A percentile compares a stretch with the other conserved stretches of the same genome.
Evolutionary conservation across 2,329 filamentous ascomycete species (phyloP).

Genomic region (Sclerotinia nivalis): DNA sequence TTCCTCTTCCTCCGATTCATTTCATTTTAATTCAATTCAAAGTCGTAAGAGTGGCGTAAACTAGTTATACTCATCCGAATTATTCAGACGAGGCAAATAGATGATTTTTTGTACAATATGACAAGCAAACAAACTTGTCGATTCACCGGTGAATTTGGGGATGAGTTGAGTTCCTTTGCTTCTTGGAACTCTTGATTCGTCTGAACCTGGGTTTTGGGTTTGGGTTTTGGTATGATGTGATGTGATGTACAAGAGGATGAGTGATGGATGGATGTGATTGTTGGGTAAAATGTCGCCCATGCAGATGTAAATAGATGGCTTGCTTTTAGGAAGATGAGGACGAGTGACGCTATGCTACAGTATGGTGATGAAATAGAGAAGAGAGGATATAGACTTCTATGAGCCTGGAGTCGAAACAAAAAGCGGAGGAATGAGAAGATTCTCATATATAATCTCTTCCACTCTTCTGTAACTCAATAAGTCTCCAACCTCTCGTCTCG

Average conservation of each 20-base stretch:
- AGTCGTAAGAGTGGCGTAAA: slow-evolving; percentile 15
- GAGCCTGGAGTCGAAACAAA: not conserved
- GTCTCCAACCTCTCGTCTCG: slow-evolving; percentile 92
- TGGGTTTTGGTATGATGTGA: not conserved
- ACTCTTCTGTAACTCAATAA: slow-evolving; percentile 99
- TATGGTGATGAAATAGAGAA: not conserved
- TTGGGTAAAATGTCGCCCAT: not conserved
- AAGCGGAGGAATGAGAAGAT: not conserved
- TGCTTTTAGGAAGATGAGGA: not conserved
- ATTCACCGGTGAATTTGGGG: not conserved
- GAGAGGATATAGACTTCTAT: not conserved
- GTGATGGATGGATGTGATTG: not conserved
- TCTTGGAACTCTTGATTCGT: slow-evolving; percentile 2
- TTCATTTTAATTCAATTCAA: no score
- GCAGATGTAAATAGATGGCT: not conserved
- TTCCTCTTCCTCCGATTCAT: not conserved
- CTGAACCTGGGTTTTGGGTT: not conserved
- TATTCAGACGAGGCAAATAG: not conserved
- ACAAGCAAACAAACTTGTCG: not conserved
- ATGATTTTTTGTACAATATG: not conserved
- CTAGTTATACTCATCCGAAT: not conserved
- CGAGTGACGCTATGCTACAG: not conserved
- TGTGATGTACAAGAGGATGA: not conserved
- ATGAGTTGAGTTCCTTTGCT: not conserved
- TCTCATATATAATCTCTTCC: slow-evolving; percentile 80